A percentile compares a stretch with the other conserved stretches of the same genome.
Evolutionary conservation across 208 protist species (phyloP).

Genomic region (Acanthamoeba healyi): DNA sequence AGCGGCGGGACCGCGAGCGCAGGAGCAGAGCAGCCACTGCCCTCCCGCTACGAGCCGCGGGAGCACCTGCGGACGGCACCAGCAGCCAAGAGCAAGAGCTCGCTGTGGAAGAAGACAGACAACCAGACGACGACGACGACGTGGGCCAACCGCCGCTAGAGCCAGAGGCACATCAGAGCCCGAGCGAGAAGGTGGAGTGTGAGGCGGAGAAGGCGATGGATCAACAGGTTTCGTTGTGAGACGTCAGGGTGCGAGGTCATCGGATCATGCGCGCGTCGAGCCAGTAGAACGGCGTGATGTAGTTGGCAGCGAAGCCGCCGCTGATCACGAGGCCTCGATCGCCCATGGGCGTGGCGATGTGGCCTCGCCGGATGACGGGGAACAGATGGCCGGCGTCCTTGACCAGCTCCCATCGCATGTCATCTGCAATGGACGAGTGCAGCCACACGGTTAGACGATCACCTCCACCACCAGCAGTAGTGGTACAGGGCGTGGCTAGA

Average conservation of each 20-base stretch:
- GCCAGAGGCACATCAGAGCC: no score
- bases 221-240: no score
- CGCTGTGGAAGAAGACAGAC: no score
- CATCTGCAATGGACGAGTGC: not conserved
- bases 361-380: constrained; percentile 42
- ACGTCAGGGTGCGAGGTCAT: not conserved
- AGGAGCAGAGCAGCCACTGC: no score
- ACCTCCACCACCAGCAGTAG: not conserved
- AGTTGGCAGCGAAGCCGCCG: constrained; percentile 5
- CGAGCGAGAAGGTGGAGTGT: no score
- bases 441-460: not conserved
- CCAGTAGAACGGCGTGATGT: constrained; percentile 59
- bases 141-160: no score
- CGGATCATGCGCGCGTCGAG: constrained; percentile 3
- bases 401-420: constrained; percentile 47
- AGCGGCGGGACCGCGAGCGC: no score
- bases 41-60: no score
- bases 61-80: no score
- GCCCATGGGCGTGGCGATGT: constrained; percentile 3
- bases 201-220: no score
- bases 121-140: no score
- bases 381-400: constrained; percentile 47
- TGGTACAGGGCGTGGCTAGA: not conserved
- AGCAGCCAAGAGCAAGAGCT: no score
- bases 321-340: not conserved